phyloP scores from a whole-genome alignment of 768 basidiomycete species.

The Boletus pseudopeckii region DNA sequence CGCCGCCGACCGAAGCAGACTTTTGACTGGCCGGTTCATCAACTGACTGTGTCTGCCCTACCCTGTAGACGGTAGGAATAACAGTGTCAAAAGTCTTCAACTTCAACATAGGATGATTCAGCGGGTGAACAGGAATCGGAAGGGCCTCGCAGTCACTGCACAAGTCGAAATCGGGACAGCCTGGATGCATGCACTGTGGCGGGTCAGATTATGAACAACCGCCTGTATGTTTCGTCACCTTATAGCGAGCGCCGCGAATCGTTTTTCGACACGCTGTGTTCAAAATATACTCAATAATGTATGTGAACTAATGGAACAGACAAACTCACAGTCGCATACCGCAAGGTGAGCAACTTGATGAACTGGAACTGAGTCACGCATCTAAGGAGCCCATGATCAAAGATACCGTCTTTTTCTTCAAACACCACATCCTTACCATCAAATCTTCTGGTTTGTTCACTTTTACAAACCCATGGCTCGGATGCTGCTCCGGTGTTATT shows the following conservation, averaged over 20 bases:
- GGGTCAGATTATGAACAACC: not conserved
- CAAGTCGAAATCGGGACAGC: conserved; percentile 78
- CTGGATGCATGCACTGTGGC: conserved; percentile 71
- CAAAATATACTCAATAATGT: not conserved
- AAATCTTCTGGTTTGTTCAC: conserved; percentile 52
- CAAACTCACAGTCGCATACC: conserved; percentile 49
- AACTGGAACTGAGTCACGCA: conserved; percentile 24
- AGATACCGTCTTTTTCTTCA: not conserved
- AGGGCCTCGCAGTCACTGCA: conserved; percentile 76
- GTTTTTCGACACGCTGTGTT: conserved; percentile 41
- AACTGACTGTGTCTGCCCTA: conserved; percentile 15
- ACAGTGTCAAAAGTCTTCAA: conserved; percentile 51
- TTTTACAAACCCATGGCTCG: conserved; percentile 68
- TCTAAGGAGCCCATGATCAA: conserved; percentile 19
- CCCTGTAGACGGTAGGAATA: conserved; percentile 42
- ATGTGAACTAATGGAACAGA: not conserved
- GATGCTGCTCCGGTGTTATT: conserved; percentile 73
- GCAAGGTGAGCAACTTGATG: conserved; percentile 46
- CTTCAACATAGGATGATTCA: conserved; percentile 72
- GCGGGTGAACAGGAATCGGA: conserved; percentile 73
- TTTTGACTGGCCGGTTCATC: not conserved
- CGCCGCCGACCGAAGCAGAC: not conserved
- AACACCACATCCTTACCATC: conserved; percentile 43
- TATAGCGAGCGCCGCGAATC: conserved; percentile 68
- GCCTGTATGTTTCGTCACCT: conserved; percentile 41